Evolutionary conservation across 495 filamentous ascomycete genomes (phyloP).

Genomic region (Aspergillus wentii): DNA sequence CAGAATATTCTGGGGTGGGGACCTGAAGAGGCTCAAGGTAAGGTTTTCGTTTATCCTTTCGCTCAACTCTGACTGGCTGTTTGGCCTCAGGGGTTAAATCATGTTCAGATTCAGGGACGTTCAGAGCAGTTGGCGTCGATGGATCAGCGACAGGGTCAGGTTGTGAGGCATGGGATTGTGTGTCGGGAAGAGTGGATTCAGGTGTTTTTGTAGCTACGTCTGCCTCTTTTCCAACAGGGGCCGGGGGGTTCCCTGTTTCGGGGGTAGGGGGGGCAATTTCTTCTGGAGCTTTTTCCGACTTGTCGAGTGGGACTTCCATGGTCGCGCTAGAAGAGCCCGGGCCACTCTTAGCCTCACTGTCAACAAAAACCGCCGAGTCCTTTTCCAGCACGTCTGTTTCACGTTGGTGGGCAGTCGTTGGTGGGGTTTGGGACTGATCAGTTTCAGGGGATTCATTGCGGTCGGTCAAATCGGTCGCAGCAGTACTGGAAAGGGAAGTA

Average conservation of each 20-base stretch:
- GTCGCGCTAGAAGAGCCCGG: constrained; percentile 31
- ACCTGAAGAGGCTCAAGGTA: constrained; percentile 53
- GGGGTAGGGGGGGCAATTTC: constrained; percentile 21
- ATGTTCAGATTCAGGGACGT: constrained; percentile 9
- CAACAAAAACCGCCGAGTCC: constrained; percentile 19
- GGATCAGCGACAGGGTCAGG: constrained; percentile 14
- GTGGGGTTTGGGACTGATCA: constrained; percentile 15
- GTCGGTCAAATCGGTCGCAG: constrained; percentile 10
- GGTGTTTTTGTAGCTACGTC: constrained; percentile 9
- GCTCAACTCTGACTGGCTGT: constrained; percentile 13
- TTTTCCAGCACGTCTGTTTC: constrained; percentile 20
- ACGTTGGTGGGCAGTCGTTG: constrained; percentile 19
- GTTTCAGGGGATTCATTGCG: constrained; percentile 5
- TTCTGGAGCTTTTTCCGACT: constrained; percentile 21
- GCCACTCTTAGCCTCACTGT: constrained; percentile 26
- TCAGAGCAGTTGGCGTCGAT: constrained; percentile 8
- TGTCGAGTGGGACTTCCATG: constrained; percentile 28
- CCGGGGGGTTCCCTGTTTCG: constrained; percentile 14
- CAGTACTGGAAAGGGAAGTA: constrained; percentile 9
- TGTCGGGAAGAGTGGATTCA: constrained; percentile 15
- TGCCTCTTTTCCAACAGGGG: constrained; percentile 13
- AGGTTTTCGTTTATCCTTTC: constrained; percentile 44
- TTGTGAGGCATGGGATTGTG: constrained; percentile 15
- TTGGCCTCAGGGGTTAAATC: constrained; percentile 17
- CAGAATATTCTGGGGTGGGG: constrained; percentile 50